Percentiles rank a stretch among this genome's conserved stretches.
These are phyloP conservation scores for Apiotrichum akiyoshidainum DNA, from an alignment of 1,284 basidiomycete species.

Conservation along the genomic window DNA sequence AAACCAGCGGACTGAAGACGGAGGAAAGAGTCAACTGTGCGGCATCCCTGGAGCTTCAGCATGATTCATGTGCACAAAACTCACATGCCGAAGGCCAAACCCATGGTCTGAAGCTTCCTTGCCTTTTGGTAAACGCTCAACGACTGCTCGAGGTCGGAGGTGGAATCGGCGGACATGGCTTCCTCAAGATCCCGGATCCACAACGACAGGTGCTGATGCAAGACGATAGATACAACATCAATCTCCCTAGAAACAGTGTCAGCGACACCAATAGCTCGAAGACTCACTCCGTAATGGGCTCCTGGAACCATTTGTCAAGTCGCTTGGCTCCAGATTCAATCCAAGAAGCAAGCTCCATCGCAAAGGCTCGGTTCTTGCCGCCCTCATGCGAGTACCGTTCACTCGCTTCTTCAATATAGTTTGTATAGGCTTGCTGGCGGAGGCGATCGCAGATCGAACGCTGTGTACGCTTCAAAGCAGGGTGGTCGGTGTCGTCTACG, in stretches of 20 bases:
- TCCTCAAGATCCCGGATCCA: conserved; percentile 73
- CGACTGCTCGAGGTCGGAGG: conserved; percentile 80
- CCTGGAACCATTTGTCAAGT: conserved; percentile 72
- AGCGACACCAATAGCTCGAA: background rate
- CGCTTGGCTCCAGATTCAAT: conserved; percentile 79
- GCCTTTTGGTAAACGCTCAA: conserved; percentile 74
- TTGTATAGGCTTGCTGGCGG: conserved; percentile 64
- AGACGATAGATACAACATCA: conserved; percentile 74
- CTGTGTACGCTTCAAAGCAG: conserved; percentile 48
- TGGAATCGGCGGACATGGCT: conserved; percentile 55
- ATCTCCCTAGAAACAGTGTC: conserved; percentile 56
- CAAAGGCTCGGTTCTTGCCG: conserved; percentile 34
- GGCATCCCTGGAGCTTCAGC: conserved; percentile 17
- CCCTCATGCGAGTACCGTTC: conserved; percentile 39
- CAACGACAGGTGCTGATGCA: conserved; percentile 69
- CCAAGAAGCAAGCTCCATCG: conserved; percentile 76
- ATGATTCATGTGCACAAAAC: background rate
- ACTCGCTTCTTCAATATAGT: conserved; percentile 67
- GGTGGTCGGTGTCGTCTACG: conserved; percentile 55
- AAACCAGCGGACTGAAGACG: conserved; percentile 85
- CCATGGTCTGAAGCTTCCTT: conserved; percentile 64
- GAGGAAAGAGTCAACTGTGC: conserved; percentile 61
- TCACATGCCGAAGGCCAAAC: conserved; percentile 61
- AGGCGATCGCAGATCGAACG: conserved; percentile 68
- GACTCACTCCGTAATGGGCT: conserved; percentile 72